Evolutionary conservation across 129 eudicot species (phyloP), one percentile per base, ranked within the genome.

Genomic region (Pulicaria dysenterica): DNA sequence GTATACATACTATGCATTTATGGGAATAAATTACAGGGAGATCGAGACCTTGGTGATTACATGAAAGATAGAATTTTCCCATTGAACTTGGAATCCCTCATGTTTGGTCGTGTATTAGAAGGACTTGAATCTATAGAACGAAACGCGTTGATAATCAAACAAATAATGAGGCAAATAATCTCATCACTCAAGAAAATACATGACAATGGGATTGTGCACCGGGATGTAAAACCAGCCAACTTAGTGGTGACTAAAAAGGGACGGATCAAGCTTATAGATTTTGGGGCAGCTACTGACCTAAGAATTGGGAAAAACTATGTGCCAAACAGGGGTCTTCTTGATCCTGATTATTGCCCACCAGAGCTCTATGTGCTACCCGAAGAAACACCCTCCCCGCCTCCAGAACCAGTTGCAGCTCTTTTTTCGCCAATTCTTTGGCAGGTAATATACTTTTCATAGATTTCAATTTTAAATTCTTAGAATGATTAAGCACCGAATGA

Each of bases 161-260:
- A 94, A 51, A 89, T 94, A 64, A 73, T 94, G 91, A 84, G 98
- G 42, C 98, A 94, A 79, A 90, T 94, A 17, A 90, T 94, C 43
- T 82, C 91, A 19, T 94, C 95, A 37, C 79, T 94, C 65, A 94
- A 90, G 92, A 94, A 90, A 68, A 90, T 94, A 64, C 98, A 94
- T 19, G 78, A 84, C 85, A 90, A 82, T 0, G 98, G 98, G 5
- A 94, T 94, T 46, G 96, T 94, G 78, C 98, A 94, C 69, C 83
- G 98, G 0, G 98, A 94, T 84, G 88, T 94, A 60, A 94, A 94
- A 88, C 98, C 98, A 6, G 81, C 98, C 55, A 94, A 94, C 76
- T 88, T 94, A 72, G 98, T 94, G 37, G 98, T 94, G 56, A 94
- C 98, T 19, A 94, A 90, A 79, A 94, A 88, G 78, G 98, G 98